These are phyloP conservation scores for Trichoderma parareesei DNA, from an alignment of 495 filamentous ascomycete genomes.

Conservation along the genomic window DNA sequence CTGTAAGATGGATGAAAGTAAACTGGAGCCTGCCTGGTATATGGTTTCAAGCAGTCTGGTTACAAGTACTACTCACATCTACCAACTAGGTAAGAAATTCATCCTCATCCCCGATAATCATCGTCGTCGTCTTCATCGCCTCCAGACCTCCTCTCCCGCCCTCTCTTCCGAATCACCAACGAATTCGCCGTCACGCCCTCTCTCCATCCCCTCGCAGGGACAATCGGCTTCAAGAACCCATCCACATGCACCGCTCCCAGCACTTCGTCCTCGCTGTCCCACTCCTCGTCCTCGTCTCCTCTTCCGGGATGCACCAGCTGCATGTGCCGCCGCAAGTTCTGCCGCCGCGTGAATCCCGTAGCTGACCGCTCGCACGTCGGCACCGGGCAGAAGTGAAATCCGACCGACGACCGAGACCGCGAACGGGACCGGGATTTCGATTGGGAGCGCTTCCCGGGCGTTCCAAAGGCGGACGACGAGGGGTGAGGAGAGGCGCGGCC, in stretches of 20 bases:
- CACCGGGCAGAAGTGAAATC: slow-evolving; percentile 16
- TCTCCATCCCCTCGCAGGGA: background rate
- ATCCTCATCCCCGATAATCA: background rate
- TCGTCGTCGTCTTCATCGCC: background rate
- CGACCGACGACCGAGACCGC: background rate
- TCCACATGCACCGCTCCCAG: slow-evolving; percentile 45
- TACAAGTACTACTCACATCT: too few relatives aligned
- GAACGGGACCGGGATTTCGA: background rate
- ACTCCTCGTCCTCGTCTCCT: slow-evolving; percentile 16
- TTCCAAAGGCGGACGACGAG: background rate
- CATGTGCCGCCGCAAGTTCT: slow-evolving; percentile 28
- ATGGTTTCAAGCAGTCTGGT: too few relatives aligned
- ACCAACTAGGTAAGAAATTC: too few relatives aligned
- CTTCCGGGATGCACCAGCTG: slow-evolving; percentile 27
- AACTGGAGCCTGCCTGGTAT: too few relatives aligned
- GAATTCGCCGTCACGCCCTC: slow-evolving; percentile 1
- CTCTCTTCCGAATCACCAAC: slow-evolving; percentile 16
- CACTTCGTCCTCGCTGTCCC: slow-evolving; percentile 43
- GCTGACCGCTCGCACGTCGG: slow-evolving; percentile 15
- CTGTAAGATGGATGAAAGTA: too few relatives aligned
- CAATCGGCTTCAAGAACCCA: slow-evolving; percentile 38
- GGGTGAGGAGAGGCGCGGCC: background rate
- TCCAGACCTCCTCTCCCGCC: slow-evolving; percentile 17
- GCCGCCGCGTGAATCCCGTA: slow-evolving; percentile 22
- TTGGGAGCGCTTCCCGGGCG: background rate